Evolutionary conservation across 2,329 filamentous ascomycete genomes (phyloP), one percentile per base, ranked within the genome.

Genomic region (Stagonosporopsis vannaccii): DNA sequence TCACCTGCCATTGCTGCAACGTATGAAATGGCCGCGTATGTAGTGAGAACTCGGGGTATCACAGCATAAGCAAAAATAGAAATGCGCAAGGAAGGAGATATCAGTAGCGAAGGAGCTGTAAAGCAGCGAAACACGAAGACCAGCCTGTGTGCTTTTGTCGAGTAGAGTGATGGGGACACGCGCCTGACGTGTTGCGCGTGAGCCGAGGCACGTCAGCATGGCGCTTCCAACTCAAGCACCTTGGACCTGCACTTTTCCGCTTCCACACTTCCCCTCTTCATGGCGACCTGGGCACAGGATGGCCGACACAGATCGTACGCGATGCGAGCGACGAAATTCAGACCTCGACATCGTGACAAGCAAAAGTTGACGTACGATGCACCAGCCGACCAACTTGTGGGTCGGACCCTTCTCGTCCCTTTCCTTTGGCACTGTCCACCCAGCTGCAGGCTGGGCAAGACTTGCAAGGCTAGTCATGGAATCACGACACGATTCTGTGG

Each of bases 1-100:
- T 50, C 45, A 62, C 61, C 51, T 26, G 56, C 42, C 61, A 62
- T 64, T 37, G 26, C 55, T 19, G 20, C 28, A n/a, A 4, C 13
- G 22, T 33, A 26, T 20, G 6, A 22, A 19, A 25, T 19, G 12
- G 23, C 9, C 15, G 26, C 11, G 25, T 12, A 30, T 32, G 41
- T 32, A 43, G 11, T 20, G 40, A 46, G 33, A 25, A 23, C 3
- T 15, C 15, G 22, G 41, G 43, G 30, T 57, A 51, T 57, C 43
- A 51, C 42, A 12, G 19, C 13, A 51, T 19, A 28, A 26, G n/a
- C 5, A 26, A 12, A 4, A 35, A 39, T 2, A 23, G 3, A 8
- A 37, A n/a, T 19, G 12, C 25, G 37, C 19, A 41, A 36, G 35
- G 17, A 41, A 25, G 30, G 9, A 32, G 30, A 36, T 22, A 15